These are phyloP conservation scores for Tremellales sp. DNA, from an alignment of 1,284 basidiomycete species.

Conservation along the genomic window DNA sequence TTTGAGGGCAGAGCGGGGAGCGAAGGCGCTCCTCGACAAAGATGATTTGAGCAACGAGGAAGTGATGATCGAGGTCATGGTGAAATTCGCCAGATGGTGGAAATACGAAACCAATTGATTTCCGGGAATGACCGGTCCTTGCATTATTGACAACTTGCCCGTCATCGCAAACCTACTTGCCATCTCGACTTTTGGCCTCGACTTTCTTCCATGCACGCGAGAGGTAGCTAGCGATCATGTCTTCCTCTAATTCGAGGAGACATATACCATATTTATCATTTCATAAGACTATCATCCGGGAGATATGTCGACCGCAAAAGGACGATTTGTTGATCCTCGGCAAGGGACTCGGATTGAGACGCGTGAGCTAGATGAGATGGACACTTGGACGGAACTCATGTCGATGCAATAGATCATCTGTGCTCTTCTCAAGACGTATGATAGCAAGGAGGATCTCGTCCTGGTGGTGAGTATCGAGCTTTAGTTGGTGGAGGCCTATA, in stretches of 20 bases:
- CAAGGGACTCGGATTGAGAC: constrained; percentile 77
- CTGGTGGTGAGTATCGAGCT: constrained; percentile 58
- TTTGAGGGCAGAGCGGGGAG: too few species aligned
- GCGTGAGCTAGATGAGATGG: constrained; percentile 24
- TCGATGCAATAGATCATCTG: constrained; percentile 58
- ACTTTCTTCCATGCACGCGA: neutral
- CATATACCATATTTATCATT: constrained; percentile 50
- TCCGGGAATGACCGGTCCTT: too few species aligned
- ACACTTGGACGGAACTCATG: neutral
- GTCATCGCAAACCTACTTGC: too few species aligned
- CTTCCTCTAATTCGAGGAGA: constrained; percentile 21
- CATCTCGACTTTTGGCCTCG: neutral
- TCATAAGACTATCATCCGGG: constrained; percentile 49
- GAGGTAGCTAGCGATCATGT: too few species aligned
- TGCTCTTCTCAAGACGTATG: constrained; percentile 85
- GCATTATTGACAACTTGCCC: too few species aligned
- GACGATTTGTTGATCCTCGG: constrained; percentile 81
- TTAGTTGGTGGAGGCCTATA: neutral
- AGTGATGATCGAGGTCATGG: too few species aligned
- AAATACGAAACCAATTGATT: too few species aligned
- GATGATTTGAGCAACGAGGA: too few species aligned
- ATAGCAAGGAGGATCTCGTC: constrained; percentile 77
- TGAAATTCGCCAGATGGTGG: too few species aligned
- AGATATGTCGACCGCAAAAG: constrained; percentile 58
- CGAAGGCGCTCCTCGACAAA: too few species aligned